Conservation (phyloP, 306 rosid genomes). For the Casuarina glauca region DNA sequence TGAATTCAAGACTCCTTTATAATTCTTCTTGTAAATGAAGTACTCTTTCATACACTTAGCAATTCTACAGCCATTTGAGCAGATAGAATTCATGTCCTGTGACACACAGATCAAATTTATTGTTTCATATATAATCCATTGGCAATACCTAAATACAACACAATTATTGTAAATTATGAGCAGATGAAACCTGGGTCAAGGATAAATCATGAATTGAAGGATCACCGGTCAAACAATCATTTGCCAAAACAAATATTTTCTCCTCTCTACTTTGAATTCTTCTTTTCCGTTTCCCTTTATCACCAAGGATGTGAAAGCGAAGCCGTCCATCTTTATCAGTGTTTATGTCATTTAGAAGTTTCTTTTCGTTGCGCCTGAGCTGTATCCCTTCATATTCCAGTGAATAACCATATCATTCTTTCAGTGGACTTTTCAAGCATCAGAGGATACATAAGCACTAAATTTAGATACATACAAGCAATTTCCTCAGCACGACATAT, state of each 20-base stretch:
- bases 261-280: constrained; percentile 96
- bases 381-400: constrained; percentile 77
- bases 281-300: constrained; percentile 77
- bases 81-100: constrained; percentile 87
- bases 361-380: constrained; percentile 96
- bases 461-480: constrained; percentile 60
- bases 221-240: constrained; percentile 97
- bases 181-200: constrained; percentile 69
- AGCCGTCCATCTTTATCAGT: constrained; percentile 88
- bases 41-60: constrained; percentile 94
- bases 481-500: constrained; percentile 85
- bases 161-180: constrained; percentile 24
- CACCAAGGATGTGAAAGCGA: constrained; percentile 77
- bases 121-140: constrained; percentile 25
- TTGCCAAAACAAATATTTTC: constrained; percentile 77
- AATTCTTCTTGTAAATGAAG: constrained; percentile 76
- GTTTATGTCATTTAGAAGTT: constrained; percentile 77
- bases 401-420: constrained; percentile 28
- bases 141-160: constrained; percentile 21
- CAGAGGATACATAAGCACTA: constrained; percentile 10
- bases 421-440: constrained; percentile 23
- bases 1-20: constrained; percentile 71
- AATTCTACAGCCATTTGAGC: constrained; percentile 92
- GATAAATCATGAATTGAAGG: constrained; percentile 85
- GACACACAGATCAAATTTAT: constrained; percentile 30